Percentiles rank a stretch among this genome's conserved stretches.
Evolutionary conservation across 305 asterid species (phyloP).

Genomic region (Solanum hybrid): DNA sequence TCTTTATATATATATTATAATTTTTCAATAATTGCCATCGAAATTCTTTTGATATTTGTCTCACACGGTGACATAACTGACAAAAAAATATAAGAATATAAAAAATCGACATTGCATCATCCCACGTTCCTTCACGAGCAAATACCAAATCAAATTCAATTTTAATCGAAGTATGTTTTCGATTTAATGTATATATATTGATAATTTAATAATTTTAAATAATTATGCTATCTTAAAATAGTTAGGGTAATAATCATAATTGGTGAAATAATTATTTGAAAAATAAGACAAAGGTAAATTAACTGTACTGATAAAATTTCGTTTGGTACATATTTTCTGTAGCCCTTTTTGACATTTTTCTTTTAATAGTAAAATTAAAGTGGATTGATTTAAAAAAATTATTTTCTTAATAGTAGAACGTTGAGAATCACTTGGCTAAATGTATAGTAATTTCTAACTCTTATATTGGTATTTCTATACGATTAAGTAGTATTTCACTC

Average conservation of each 20-base stretch:
- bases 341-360: too few species aligned
- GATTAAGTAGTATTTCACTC: too few species aligned
- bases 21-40: background rate
- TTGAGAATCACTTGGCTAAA: too few species aligned
- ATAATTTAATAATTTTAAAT: background rate
- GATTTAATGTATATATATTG: background rate
- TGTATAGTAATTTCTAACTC: too few species aligned
- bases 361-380: too few species aligned
- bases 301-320: background rate
- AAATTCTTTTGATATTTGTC: background rate
- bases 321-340: background rate
- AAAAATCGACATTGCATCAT: background rate
- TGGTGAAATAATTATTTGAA: background rate
- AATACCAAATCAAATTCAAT: background rate
- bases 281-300: background rate
- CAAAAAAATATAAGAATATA: background rate
- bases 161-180: background rate
- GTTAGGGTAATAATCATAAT: background rate
- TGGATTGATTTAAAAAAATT: too few species aligned
- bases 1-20: too few species aligned
- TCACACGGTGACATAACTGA: background rate
- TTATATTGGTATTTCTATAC: too few species aligned
- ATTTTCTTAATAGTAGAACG: too few species aligned
- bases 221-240: background rate
- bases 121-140: background rate